A percentile compares a stretch with the other conserved stretches of the same genome.
These are phyloP conservation scores for Pneumocystis wakefieldiae DNA, from an alignment of 1,139 yeast species.

Conservation along the genomic window DNA sequence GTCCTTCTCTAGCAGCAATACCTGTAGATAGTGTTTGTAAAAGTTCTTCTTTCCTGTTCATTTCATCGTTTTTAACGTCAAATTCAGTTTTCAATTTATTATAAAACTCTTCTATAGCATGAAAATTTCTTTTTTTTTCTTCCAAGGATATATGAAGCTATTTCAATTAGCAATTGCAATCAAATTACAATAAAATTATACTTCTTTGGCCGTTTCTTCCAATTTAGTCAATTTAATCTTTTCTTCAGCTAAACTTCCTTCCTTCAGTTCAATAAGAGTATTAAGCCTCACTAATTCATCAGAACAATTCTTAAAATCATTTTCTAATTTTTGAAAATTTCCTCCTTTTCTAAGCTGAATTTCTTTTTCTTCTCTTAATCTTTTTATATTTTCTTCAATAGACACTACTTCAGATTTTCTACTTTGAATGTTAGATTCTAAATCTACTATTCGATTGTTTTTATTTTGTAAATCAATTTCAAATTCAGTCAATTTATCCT, in stretches of 20 bases:
- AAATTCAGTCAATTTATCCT: constrained; percentile 20
- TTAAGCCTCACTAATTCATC: constrained; percentile 56
- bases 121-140: constrained; percentile 14
- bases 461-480: constrained; percentile 17
- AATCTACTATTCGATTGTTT: constrained; percentile 11
- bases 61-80: constrained; percentile 33
- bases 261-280: constrained; percentile 45
- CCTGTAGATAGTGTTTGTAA: constrained; percentile 79
- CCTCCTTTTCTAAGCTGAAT: constrained; percentile 51
- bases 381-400: constrained; percentile 47
- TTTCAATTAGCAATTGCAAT: background rate
- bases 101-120: constrained; percentile 29
- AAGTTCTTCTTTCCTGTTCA: constrained; percentile 57
- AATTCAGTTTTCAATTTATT: constrained; percentile 33
- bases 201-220: constrained; percentile 17
- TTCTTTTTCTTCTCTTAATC: constrained; percentile 41
- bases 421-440: constrained; percentile 27
- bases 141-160: constrained; percentile 5
- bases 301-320: constrained; percentile 39
- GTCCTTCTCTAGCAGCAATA: constrained; percentile 66
- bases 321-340: constrained; percentile 45
- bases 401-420: constrained; percentile 41
- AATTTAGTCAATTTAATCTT: constrained; percentile 15
- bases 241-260: constrained; percentile 43
- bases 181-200: constrained; percentile 8